Base-by-base conservation (phyloP, 2,329 filamentous ascomycete genomes). In the Fusarium globosum region DNA sequence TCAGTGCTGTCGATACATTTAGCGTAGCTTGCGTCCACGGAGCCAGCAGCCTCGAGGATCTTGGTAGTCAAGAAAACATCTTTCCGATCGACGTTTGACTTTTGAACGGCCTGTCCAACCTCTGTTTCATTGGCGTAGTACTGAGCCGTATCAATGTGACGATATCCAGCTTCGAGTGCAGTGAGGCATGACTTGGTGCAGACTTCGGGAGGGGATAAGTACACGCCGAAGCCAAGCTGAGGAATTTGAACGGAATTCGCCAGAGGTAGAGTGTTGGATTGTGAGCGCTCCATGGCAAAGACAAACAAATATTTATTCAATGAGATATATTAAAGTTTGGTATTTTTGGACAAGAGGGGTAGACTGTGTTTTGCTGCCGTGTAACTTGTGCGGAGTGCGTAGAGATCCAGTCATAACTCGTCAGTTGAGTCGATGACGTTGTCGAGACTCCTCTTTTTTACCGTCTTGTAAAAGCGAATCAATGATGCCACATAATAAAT, bases 201-300 rank as follows among this genome's bases (percentile, higher is more conserved):
- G 67, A 86, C 84, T 35, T 86, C 79, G 41, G 83, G 78, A 2
- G 85, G 85, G 4, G 90, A 90, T 62, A 86, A 85, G 81, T 92
- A 94, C 65, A 94, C 91, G 59, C 92, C 92, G 76, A 94, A 93
- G 6, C 92, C 92, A 10, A 94, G 86, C 53, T 86, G 87, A 18
- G 92, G 92, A 28, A 94, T 92, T 36, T 64, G 53, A 21, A 65
- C 26, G 3, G 55, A 57, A 38, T 78, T 79, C 11, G 73, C 63
- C 8, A 82, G 62, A 2, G 69, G 53, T 23, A 82, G 48, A 0
- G 73, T 72, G 6, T 78, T 71, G 3, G 67, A 58, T 18, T 76
- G 64, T 21, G 67, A 65, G 36, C 63, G 71, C 46, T 71, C 72
- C 33, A 68, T 57, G 36, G 3, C 33, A 33, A 14, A 21, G 3